These are phyloP conservation scores for Melanogaster broomeanus DNA, from an alignment of 768 basidiomycete genomes.

Conservation along the genomic window DNA sequence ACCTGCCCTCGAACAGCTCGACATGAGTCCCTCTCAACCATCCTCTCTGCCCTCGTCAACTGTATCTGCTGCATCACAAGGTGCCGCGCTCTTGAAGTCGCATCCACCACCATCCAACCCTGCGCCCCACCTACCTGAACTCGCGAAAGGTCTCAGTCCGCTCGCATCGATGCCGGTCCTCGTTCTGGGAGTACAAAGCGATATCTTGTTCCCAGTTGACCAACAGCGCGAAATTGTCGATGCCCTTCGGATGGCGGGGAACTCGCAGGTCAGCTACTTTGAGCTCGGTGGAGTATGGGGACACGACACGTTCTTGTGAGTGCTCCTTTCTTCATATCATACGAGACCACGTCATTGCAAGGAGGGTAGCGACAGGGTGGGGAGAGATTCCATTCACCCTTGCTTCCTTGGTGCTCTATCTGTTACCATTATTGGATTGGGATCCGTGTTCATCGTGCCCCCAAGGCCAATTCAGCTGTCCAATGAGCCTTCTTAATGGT, in stretches of 20 bases:
- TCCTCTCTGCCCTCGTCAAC: slow-evolving; percentile 20
- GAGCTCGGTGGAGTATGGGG: slow-evolving; percentile 99
- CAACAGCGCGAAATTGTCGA: slow-evolving; percentile 96
- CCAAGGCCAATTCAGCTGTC: too few species aligned
- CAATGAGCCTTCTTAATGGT: not conserved
- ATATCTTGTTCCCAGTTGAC: slow-evolving; percentile 95
- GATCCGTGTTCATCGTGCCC: too few species aligned
- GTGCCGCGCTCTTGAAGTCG: slow-evolving; percentile 61
- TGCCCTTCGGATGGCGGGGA: slow-evolving; percentile 88
- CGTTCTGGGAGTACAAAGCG: slow-evolving; percentile 93
- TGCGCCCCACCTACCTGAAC: slow-evolving; percentile 71
- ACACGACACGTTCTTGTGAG: slow-evolving; percentile 94
- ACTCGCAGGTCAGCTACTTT: slow-evolving; percentile 88
- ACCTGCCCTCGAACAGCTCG: slow-evolving; percentile 69
- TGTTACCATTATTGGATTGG: too few species aligned
- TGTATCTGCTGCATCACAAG: slow-evolving; percentile 15
- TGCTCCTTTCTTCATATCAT: slow-evolving; percentile 16
- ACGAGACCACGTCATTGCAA: too few species aligned
- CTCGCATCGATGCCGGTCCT: slow-evolving; percentile 78
- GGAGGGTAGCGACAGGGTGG: too few species aligned
- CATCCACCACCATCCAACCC: slow-evolving; percentile 74
- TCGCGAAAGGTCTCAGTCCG: slow-evolving; percentile 77
- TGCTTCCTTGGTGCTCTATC: too few species aligned
- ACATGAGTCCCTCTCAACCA: slow-evolving; percentile 41
- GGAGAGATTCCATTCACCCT: not conserved